Conservation (phyloP, 106 monocot genomes). For the Chionographis japonica region DNA sequence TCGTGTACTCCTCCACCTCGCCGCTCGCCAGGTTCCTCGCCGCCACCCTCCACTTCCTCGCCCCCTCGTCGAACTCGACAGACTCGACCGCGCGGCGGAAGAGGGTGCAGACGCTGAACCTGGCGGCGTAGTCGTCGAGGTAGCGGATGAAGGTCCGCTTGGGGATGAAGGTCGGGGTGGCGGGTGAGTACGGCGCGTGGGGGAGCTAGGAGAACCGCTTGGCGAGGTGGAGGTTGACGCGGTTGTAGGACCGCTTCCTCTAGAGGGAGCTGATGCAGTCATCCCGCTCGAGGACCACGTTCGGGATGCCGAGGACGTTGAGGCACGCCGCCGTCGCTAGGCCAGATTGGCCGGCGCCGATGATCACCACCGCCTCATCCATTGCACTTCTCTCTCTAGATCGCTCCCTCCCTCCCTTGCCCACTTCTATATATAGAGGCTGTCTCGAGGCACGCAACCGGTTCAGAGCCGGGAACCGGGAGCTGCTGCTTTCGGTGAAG, state of each 20-base stretch:
- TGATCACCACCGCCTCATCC: slow-evolving; percentile 25
- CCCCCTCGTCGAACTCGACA: slow-evolving; percentile 15
- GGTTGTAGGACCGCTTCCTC: slow-evolving; percentile 37
- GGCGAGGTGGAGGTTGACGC: slow-evolving; percentile 31
- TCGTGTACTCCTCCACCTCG: no score
- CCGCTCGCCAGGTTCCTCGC: no score
- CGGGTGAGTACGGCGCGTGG: slow-evolving; percentile 9
- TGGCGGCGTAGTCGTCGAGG: slow-evolving; percentile 33
- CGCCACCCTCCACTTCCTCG: slow-evolving; percentile 5
- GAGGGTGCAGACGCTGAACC: slow-evolving; percentile 5
- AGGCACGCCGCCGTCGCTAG: slow-evolving; percentile 44
- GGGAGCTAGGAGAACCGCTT: slow-evolving; percentile 30
- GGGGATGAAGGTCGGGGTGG: slow-evolving; percentile 35
- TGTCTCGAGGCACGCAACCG: no score
- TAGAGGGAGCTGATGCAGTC: slow-evolving; percentile 32
- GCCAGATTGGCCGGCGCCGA: slow-evolving; percentile 51
- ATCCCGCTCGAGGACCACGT: slow-evolving; percentile 39
- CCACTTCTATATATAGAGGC: no score
- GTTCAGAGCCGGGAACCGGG: no score
- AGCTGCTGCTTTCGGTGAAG: no score
- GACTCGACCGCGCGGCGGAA: slow-evolving; percentile 26
- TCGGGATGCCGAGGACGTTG: background rate
- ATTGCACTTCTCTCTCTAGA: no score
- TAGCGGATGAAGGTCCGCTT: no score
- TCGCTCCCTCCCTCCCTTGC: no score